phyloP scores from a whole-genome alignment of 176 grass and related monocot genomes.

The Zea luxurians region DNA sequence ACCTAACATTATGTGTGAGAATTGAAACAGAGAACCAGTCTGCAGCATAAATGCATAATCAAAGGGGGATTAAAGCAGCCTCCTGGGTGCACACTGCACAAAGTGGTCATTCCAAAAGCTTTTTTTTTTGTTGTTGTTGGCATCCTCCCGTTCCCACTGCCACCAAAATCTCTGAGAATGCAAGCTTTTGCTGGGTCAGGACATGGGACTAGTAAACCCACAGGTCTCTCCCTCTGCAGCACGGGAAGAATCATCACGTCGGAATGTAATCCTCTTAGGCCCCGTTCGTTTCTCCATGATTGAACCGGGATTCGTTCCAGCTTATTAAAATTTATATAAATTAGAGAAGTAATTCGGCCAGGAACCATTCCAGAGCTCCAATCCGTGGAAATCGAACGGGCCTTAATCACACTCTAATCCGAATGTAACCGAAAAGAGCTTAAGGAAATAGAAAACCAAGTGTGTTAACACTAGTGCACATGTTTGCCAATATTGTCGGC shows the following conservation, averaged over 20 bases:
- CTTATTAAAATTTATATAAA: no score
- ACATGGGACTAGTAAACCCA: background rate
- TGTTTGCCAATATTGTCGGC: background rate
- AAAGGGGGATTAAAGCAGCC: background rate
- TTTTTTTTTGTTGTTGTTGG: background rate
- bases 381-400: no score
- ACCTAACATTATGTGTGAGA: background rate
- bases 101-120: conserved; percentile 11
- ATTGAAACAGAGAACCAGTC: background rate
- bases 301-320: no score
- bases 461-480: background rate
- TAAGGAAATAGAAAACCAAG: background rate
- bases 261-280: background rate
- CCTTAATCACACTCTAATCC: no score
- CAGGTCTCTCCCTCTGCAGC: conserved; percentile 6
- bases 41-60: conserved; percentile 10
- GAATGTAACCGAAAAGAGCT: no score
- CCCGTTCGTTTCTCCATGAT: no score
- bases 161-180: conserved; percentile 7
- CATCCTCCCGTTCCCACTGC: background rate
- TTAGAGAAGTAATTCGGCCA: no score
- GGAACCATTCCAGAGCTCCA: no score
- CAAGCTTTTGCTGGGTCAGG: background rate
- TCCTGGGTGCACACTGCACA: background rate
- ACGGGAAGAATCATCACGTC: conserved; percentile 23